Evolutionary conservation across 2,329 filamentous ascomycete species (phyloP).

Genomic region (Parastagonospora avenae): DNA sequence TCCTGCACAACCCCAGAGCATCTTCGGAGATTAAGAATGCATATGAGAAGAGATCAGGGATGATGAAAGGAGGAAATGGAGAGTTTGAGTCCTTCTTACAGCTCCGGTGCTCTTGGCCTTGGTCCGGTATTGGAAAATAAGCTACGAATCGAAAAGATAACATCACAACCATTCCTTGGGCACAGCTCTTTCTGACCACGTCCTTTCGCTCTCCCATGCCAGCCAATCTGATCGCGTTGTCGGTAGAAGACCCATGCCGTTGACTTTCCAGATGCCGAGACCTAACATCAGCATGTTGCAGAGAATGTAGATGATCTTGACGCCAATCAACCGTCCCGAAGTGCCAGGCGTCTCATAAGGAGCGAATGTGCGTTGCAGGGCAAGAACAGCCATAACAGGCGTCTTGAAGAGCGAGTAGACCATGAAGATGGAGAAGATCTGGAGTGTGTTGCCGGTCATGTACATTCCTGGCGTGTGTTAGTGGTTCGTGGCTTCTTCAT

Average conservation of each 20-base stretch:
- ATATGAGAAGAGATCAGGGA: background rate
- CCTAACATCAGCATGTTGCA: constrained; percentile 85
- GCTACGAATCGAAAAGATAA: background rate
- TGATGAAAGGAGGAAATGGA: background rate
- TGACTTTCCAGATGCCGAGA: constrained; percentile 94
- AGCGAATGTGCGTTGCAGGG: constrained; percentile 85
- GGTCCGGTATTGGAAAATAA: background rate
- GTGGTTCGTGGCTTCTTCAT: background rate
- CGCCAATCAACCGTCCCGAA: constrained; percentile 72
- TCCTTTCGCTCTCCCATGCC: constrained; percentile 83
- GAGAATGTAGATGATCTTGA: constrained; percentile 84
- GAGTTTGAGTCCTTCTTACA: background rate
- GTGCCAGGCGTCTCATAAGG: constrained; percentile 86
- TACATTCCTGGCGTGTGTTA: constrained; percentile 70
- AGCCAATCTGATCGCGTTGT: constrained; percentile 98
- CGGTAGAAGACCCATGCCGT: constrained; percentile 93
- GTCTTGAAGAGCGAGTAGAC: constrained; percentile 99
- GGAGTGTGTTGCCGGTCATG: constrained; percentile 97
- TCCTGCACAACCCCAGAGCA: too few species aligned
- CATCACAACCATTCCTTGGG: constrained; percentile 42
- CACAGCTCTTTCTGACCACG: constrained; percentile 44
- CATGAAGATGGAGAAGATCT: constrained; percentile 99
- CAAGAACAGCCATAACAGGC: constrained; percentile 81
- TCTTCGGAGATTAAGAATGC: too few species aligned
- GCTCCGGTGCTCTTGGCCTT: background rate